Conservation (phyloP, 1,139 yeast genomes). For the Blastobotrys niveus region DNA sequence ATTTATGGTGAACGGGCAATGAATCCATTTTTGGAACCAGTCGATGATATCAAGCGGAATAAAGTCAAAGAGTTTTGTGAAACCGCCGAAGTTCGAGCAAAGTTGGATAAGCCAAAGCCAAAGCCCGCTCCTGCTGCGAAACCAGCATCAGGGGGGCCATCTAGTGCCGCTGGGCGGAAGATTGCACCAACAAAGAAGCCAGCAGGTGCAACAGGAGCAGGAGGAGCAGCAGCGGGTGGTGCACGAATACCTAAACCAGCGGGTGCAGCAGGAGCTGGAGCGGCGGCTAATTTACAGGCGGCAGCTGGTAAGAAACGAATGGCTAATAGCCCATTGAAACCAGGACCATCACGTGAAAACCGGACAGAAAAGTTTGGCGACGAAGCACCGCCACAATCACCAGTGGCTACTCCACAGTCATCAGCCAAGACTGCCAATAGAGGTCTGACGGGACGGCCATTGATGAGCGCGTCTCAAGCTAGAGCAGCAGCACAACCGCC, state of each 20-base stretch:
- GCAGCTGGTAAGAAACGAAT: conserved; percentile 13
- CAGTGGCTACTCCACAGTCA: conserved; percentile 8
- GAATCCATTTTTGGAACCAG: conserved; percentile 51
- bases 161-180: conserved; percentile 12
- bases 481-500: conserved; percentile 22
- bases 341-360: conserved; percentile 6
- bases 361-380: conserved; percentile 8
- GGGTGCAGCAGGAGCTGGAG: conserved; percentile 1
- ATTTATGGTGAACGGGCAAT: conserved; percentile 70
- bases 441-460: conserved; percentile 14
- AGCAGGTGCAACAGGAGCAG: background rate
- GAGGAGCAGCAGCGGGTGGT: too few relatives aligned
- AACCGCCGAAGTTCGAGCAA: conserved; percentile 50
- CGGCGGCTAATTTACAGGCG: conserved; percentile 7
- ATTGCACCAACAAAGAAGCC: conserved; percentile 12
- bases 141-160: conserved; percentile 20
- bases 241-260: conserved; percentile 3
- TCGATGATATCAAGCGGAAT: conserved; percentile 63
- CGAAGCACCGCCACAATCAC: conserved; percentile 6
- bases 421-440: conserved; percentile 18
- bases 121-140: conserved; percentile 20
- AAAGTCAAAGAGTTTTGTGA: conserved; percentile 61
- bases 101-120: conserved; percentile 25
- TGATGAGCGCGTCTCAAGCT: conserved; percentile 29
- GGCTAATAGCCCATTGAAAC: conserved; percentile 15